Base-by-base conservation (phyloP, 2,329 filamentous ascomycete species). In the Mariannaea elegans region DNA sequence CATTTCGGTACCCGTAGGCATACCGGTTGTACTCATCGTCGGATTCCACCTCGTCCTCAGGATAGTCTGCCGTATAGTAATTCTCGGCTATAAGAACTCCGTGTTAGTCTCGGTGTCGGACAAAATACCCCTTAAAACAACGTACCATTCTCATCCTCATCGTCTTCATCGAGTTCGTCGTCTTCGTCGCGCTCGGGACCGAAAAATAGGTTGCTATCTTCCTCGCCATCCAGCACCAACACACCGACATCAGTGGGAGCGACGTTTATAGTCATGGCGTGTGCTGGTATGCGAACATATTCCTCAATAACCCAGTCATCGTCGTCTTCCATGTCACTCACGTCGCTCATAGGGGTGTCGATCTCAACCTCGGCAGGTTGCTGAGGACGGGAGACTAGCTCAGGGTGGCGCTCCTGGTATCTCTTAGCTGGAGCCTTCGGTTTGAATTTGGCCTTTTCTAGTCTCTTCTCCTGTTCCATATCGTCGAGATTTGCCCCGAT, bases 51-150 rank as follows among this genome's bases (percentile, higher is more conserved):
- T 94, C 91, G 53, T 94, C 90, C 62, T 94, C 91, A 1, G 91
- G 91, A 66, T 94, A 94, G 72, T 94, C 91, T 53, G 90, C 89
- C 3, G 88, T 87, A 71, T 93, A 93, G 75, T 92, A 88, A 69
- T 92, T 90, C 72, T 94, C 91, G 32, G 91, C 89, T 88, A 61
- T 14, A 9, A 19, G 42, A 10, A 27, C 62, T 63, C 44, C 56
- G 56, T 55, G 49, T 65, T 56, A 70, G 24, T 27, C 24, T 9
- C 32, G 10, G 32, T 13, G 7, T 13, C 32, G 14, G 12, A 4
- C 32, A n/a, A 14, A 36, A 36, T 36, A 27, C 9, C 24, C 9
- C 9, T 27, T 9, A 18, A 31, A 53, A 46, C 21, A 16, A 66
- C 78, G 55, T 77, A 88, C 86, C 86, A 63, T 90, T 89, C 69